Percentiles rank a stretch among this genome's conserved stretches.
Evolutionary conservation across 2,329 filamentous ascomycete genomes (phyloP).

Genomic region (Colletotrichum shisoi): DNA sequence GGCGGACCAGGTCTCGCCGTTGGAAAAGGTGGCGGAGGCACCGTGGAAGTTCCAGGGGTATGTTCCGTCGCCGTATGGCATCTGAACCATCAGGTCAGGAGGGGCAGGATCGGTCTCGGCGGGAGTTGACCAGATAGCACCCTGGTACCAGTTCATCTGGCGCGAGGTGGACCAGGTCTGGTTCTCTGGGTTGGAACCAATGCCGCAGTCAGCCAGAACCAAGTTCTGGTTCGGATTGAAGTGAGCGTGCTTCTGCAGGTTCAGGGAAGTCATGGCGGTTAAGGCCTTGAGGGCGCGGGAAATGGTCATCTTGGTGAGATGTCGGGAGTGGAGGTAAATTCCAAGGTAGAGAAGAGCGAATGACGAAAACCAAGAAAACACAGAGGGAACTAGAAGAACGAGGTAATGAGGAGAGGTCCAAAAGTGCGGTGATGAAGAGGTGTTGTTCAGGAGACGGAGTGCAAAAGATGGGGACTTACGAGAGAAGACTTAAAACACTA

Average conservation of each 20-base stretch:
- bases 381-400: neutral
- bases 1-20: conserved; percentile 53
- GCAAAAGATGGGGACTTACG: neutral
- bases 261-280: conserved; percentile 28
- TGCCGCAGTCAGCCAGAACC: conserved; percentile 54
- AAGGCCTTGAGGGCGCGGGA: conserved; percentile 23
- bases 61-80: conserved; percentile 50
- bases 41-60: conserved; percentile 53
- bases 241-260: conserved; percentile 42
- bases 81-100: conserved; percentile 51
- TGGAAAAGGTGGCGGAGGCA: conserved; percentile 51
- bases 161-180: conserved; percentile 54
- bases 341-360: neutral
- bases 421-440: neutral
- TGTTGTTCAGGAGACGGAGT: neutral
- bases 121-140: conserved; percentile 50
- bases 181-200: conserved; percentile 53
- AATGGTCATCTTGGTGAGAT: conserved; percentile 10
- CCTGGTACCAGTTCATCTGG: conserved; percentile 55
- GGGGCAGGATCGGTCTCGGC: conserved; percentile 49
- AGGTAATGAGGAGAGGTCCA: conserved; percentile 2
- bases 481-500: no score
- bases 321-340: neutral
- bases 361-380: neutral
- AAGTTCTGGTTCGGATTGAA: conserved; percentile 48